Evolutionary conservation across 352 stramenopile genomes (phyloP).

Genomic region (Globisporangium camurandrum): DNA sequence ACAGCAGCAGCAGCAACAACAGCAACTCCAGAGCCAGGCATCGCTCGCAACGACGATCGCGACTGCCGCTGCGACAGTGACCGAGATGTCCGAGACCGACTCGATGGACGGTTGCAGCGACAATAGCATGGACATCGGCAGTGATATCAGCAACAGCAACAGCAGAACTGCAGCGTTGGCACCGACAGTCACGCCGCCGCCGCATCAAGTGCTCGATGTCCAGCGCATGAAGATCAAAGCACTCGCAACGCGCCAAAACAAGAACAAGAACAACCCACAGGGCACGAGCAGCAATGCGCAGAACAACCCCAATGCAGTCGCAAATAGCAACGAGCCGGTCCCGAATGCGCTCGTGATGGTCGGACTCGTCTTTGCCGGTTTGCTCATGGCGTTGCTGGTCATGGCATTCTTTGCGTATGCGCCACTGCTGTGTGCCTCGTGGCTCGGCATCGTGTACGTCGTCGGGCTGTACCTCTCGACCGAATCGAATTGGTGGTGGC

Average conservation of each 20-base stretch:
- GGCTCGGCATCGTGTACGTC: slow-evolving; percentile 77
- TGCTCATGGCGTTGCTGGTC: slow-evolving; percentile 55
- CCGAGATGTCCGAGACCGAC: no score
- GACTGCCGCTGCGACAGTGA: no score
- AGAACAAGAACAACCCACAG: background rate
- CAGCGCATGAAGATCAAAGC: slow-evolving; percentile 28
- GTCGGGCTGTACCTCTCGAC: slow-evolving; percentile 76
- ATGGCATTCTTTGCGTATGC: slow-evolving; percentile 82
- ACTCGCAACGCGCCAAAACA: slow-evolving; percentile 5
- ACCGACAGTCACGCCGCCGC: no score
- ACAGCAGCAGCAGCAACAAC: slow-evolving; percentile 6
- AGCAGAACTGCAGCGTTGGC: no score
- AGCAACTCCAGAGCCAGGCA: no score
- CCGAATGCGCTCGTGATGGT: slow-evolving; percentile 66
- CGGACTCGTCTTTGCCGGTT: slow-evolving; percentile 51
- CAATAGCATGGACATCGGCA: no score
- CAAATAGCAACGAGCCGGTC: slow-evolving; percentile 25
- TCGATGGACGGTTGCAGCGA: no score
- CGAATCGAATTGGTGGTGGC: slow-evolving; percentile 80
- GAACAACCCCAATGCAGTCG: no score
- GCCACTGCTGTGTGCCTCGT: slow-evolving; percentile 70
- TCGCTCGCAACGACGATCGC: no score
- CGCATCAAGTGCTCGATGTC: slow-evolving; percentile 41
- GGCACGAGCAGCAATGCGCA: slow-evolving; percentile 10
- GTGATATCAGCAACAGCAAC: background rate